These are phyloP conservation scores for Carallia pectinifolia DNA, from an alignment of 345 rosid species.

Conservation along the genomic window DNA sequence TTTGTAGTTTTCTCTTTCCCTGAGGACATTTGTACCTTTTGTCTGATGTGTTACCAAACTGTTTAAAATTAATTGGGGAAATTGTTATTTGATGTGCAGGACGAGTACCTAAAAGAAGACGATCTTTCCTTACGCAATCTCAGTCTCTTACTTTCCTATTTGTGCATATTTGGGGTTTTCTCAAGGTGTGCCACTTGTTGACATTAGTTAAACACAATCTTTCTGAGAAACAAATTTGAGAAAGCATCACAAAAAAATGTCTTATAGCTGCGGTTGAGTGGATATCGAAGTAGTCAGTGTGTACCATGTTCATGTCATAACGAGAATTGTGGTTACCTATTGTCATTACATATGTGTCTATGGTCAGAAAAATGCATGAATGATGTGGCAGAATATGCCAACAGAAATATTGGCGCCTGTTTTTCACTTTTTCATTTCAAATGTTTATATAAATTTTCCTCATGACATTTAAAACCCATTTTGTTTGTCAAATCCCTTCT, in stretches of 20 bases:
- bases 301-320: not conserved
- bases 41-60: not conserved
- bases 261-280: too few species aligned
- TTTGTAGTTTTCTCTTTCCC: not conserved
- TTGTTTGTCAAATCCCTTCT: not conserved
- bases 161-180: slow-evolving; percentile 80
- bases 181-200: slow-evolving; percentile 54
- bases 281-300: not conserved
- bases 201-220: not conserved
- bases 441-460: too few species aligned
- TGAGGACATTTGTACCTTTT: not conserved
- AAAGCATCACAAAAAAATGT: not conserved
- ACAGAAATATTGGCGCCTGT: too few species aligned
- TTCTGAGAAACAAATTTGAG: not conserved
- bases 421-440: too few species aligned
- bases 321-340: not conserved
- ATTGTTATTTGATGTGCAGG: slow-evolving; percentile 42
- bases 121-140: slow-evolving; percentile 75
- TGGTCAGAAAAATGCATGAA: too few species aligned
- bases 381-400: too few species aligned
- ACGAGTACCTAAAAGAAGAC: slow-evolving; percentile 73
- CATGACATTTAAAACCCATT: not conserved
- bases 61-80: not conserved
- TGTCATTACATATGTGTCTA: not conserved
- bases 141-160: slow-evolving; percentile 72